These are phyloP conservation scores for Penicillium crystallinum DNA, from an alignment of 495 filamentous ascomycete species.

Conservation along the genomic window DNA sequence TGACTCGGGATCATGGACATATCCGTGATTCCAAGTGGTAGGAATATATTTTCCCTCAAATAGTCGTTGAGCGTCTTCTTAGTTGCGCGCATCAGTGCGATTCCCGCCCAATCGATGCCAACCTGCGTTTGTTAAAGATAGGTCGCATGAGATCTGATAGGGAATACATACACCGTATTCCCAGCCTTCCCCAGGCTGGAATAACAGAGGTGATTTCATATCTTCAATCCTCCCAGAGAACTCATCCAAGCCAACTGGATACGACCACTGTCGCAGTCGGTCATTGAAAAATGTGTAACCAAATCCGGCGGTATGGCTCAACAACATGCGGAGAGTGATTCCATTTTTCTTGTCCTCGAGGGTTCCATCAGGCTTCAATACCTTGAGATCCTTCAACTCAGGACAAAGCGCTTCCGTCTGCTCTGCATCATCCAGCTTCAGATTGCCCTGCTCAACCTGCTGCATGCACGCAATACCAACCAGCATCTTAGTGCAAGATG, in stretches of 20 bases:
- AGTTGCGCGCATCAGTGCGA: constrained; percentile 49
- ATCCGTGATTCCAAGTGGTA: constrained; percentile 48
- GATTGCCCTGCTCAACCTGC: constrained; percentile 50
- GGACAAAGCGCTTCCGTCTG: constrained; percentile 44
- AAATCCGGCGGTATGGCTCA: constrained; percentile 54
- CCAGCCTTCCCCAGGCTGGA: constrained; percentile 54
- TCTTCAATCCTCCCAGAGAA: constrained; percentile 43
- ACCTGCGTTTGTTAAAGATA: constrained; percentile 25
- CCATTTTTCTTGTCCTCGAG: constrained; percentile 47
- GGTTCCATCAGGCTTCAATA: constrained; percentile 39
- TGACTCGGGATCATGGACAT: constrained; percentile 51
- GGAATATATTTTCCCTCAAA: constrained; percentile 51
- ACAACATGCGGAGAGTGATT: constrained; percentile 59
- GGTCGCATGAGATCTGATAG: not conserved
- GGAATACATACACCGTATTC: constrained; percentile 49
- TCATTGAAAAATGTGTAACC: constrained; percentile 53
- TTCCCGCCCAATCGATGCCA: constrained; percentile 57
- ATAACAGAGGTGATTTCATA: constrained; percentile 43
- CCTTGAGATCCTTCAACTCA: constrained; percentile 46
- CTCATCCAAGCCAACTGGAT: constrained; percentile 50
- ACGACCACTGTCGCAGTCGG: constrained; percentile 38
- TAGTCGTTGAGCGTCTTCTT: constrained; percentile 50
- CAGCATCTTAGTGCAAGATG: constrained; percentile 56
- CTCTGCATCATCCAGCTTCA: constrained; percentile 48
- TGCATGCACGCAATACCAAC: constrained; percentile 56